phyloP scores from a whole-genome alignment of 1,139 yeast species.

The Suhomyces yuchorum region DNA sequence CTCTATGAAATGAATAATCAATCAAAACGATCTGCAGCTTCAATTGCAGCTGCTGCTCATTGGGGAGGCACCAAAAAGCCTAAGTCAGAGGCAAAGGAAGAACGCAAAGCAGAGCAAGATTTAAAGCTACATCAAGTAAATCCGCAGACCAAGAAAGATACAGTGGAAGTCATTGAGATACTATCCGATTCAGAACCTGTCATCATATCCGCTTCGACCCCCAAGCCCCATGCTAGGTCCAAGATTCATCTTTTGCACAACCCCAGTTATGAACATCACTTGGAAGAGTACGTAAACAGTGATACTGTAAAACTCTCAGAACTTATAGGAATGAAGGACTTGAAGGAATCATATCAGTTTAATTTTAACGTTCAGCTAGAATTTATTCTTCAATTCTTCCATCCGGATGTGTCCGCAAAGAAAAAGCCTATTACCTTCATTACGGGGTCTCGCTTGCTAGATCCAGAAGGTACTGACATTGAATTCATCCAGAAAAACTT shows the following conservation, averaged over 20 bases:
- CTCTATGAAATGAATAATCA: background rate
- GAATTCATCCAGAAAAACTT: constrained; percentile 20
- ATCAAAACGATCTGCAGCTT: constrained; percentile 26
- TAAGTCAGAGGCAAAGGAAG: background rate
- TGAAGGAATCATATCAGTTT: constrained; percentile 49
- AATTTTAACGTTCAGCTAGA: constrained; percentile 50
- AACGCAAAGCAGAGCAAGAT: background rate
- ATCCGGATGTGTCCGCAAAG: constrained; percentile 25
- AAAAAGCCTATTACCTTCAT: constrained; percentile 33
- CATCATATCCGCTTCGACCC: background rate
- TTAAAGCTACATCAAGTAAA: too few species aligned
- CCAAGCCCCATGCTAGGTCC: constrained; percentile 15
- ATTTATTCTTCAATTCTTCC: constrained; percentile 38
- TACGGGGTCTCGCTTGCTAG: constrained; percentile 30
- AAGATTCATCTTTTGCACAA: constrained; percentile 30
- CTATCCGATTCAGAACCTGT: background rate
- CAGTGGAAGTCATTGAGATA: background rate
- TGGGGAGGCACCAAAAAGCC: constrained; percentile 22
- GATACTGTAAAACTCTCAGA: constrained; percentile 28
- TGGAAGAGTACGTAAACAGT: constrained; percentile 20
- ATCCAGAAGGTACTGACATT: constrained; percentile 16
- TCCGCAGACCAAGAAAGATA: background rate
- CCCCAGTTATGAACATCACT: constrained; percentile 24
- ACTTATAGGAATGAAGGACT: constrained; percentile 18
- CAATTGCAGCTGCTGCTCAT: constrained; percentile 28